Conservation (phyloP, 495 filamentous ascomycete genomes). For the Annulohypoxylon stygium region DNA sequence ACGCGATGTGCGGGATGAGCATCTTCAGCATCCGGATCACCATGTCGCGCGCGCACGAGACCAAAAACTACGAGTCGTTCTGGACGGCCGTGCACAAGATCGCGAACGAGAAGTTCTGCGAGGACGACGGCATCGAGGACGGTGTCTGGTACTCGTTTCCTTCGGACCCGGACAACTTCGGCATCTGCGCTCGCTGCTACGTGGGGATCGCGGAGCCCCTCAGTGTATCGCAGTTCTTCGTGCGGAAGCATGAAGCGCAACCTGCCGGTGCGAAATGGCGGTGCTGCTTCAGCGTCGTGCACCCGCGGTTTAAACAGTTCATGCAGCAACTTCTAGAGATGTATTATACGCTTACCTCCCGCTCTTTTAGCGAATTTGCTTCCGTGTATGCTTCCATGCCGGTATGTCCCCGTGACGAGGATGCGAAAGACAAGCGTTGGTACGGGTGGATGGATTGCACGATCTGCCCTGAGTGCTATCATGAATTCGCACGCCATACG, state of each 20-base stretch:
- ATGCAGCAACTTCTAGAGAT: conserved; percentile 38
- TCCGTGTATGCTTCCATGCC: conserved; percentile 50
- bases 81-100: conserved; percentile 48
- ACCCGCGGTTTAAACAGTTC: conserved; percentile 34
- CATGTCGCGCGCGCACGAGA: conserved; percentile 49
- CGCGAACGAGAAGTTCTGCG: conserved; percentile 46
- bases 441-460: conserved; percentile 56
- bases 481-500: conserved; percentile 52
- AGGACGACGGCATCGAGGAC: conserved; percentile 51
- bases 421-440: conserved; percentile 49
- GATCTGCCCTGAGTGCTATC: conserved; percentile 57
- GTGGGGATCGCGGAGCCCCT: conserved; percentile 49
- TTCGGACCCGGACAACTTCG: conserved; percentile 49
- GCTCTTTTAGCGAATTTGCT: conserved; percentile 32
- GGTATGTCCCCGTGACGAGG: conserved; percentile 49
- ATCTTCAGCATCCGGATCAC: conserved; percentile 48
- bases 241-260: conserved; percentile 29
- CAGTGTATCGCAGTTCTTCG: conserved; percentile 47
- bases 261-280: conserved; percentile 34
- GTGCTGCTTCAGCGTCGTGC: conserved; percentile 40
- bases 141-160: conserved; percentile 54
- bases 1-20: conserved; percentile 46
- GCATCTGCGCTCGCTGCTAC: conserved; percentile 54
- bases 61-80: conserved; percentile 47
- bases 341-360: conserved; percentile 37